Base-by-base conservation (phyloP, 495 filamentous ascomycete genomes). In the Daldinia loculata region DNA sequence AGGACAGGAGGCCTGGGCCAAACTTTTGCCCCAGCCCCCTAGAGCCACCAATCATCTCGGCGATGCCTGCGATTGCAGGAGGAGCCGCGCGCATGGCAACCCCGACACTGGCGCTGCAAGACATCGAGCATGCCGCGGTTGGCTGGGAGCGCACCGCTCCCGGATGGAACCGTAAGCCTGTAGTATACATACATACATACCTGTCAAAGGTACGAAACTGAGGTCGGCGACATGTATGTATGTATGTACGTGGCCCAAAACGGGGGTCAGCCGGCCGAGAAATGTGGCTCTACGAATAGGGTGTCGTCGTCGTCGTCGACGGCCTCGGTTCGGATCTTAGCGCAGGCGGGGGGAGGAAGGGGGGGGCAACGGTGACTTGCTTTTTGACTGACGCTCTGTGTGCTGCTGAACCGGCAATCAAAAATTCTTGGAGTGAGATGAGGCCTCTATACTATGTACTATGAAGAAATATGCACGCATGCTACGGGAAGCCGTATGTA, bases 71-170 rank as follows among this genome's bases (percentile, higher is more conserved):
- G 36, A 63, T 61, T 68, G 56, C 19, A 60, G 48, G 30, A 55
- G 26, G 45, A 68, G 45, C 70, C 65, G 64, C 65, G 70, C 64
- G 64, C 65, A 68, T 68, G 64, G 56, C 52, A 53, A 32, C 56
- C 64, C 56, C 57, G 48, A 61, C 48, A 39, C 26, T 36, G 26
- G 19, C 61, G 30, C 64, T 72, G 70, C 64, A 72, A 72, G 64
- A 68, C 64, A 72, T 67, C 57, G 63, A 71, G 63, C 58, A 34
- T 59, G 26, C 43, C 60, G 70, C 66, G 61, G 61, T 65, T 65
- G 65, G 61, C 56, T 65, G 63, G 61, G 30, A 51, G 51, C 8
- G 60, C 53, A 48, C 4, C 6, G 60, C 56, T 64, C 56, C 69
- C 59, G 59, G 48, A 60, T 63, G 63, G 52, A 38, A 71, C 69